Evolutionary conservation across 495 filamentous ascomycete genomes (phyloP).

Genomic region (Cetradonia linearis): DNA sequence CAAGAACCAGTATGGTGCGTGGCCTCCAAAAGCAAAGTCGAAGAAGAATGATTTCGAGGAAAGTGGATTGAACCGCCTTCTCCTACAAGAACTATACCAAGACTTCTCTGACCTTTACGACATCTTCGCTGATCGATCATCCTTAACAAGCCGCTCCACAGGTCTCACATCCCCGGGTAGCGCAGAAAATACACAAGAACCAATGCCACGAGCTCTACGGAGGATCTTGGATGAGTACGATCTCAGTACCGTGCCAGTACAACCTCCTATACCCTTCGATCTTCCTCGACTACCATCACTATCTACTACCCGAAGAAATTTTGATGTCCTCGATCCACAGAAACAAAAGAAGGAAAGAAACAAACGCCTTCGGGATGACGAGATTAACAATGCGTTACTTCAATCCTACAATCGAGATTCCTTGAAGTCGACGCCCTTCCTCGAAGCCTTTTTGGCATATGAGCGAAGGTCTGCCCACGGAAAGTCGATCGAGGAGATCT

Average conservation of each 20-base stretch:
- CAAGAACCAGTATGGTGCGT: slow-evolving; percentile 74
- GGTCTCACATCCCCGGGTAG: slow-evolving; percentile 31
- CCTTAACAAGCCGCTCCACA: slow-evolving; percentile 39
- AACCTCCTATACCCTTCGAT: slow-evolving; percentile 88
- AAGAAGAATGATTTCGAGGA: slow-evolving; percentile 90
- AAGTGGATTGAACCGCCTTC: slow-evolving; percentile 71
- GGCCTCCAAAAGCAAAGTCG: slow-evolving; percentile 83
- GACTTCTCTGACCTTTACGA: slow-evolving; percentile 86
- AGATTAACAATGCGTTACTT: slow-evolving; percentile 62
- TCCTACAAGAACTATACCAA: slow-evolving; percentile 70
- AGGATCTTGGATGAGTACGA: slow-evolving; percentile 78
- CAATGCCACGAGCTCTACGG: slow-evolving; percentile 49
- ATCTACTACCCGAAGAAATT: slow-evolving; percentile 48
- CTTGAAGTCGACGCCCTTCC: slow-evolving; percentile 52
- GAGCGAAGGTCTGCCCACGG: slow-evolving; percentile 64
- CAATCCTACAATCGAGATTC: slow-evolving; percentile 68
- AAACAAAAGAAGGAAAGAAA: slow-evolving; percentile 54
- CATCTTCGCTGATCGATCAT: slow-evolving; percentile 64
- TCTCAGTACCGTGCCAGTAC: slow-evolving; percentile 72
- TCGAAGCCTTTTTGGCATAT: slow-evolving; percentile 71
- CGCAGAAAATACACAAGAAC: slow-evolving; percentile 35
- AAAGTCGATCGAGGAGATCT: slow-evolving; percentile 61
- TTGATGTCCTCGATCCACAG: slow-evolving; percentile 52
- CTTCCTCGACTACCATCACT: slow-evolving; percentile 66
- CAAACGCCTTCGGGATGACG: slow-evolving; percentile 67